phyloP scores from a whole-genome alignment of 1,284 basidiomycete species.

The Ustilago crameri region DNA sequence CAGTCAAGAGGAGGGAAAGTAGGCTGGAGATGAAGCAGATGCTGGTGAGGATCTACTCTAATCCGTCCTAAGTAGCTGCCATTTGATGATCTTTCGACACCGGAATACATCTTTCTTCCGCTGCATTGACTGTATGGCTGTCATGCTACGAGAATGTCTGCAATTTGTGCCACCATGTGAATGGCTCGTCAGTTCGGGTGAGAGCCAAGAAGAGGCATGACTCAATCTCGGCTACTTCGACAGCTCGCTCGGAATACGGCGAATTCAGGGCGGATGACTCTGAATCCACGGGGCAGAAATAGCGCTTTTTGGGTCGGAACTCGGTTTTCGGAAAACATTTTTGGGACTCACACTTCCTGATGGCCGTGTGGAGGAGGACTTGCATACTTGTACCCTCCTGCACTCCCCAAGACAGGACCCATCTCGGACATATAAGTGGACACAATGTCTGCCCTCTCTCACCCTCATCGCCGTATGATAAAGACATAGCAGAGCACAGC shows the following conservation, averaged over 20 bases:
- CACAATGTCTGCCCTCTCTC: too few species aligned
- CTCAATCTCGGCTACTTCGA: background rate
- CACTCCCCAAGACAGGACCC: background rate
- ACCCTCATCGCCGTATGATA: too few species aligned
- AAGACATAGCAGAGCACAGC: background rate
- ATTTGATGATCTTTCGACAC: too few species aligned
- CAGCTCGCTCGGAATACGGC: background rate
- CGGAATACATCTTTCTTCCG: too few species aligned
- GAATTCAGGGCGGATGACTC: too few species aligned
- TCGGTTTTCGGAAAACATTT: conserved; percentile 3
- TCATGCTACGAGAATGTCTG: background rate
- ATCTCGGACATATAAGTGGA: background rate
- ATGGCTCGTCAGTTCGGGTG: too few species aligned
- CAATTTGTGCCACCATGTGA: too few species aligned
- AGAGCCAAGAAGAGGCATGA: background rate
- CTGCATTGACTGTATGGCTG: background rate
- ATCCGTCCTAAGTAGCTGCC: conserved; percentile 18
- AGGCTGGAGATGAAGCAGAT: conserved; percentile 48
- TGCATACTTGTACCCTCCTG: background rate
- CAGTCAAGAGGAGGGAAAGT: conserved; percentile 29
- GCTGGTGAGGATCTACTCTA: conserved; percentile 45
- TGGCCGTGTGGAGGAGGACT: background rate
- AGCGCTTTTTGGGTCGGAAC: background rate
- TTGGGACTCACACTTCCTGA: background rate
- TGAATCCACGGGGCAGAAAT: too few species aligned